phyloP scores from a whole-genome alignment of 2,329 filamentous ascomycete species.

The Colletotrichum simmondsii region DNA sequence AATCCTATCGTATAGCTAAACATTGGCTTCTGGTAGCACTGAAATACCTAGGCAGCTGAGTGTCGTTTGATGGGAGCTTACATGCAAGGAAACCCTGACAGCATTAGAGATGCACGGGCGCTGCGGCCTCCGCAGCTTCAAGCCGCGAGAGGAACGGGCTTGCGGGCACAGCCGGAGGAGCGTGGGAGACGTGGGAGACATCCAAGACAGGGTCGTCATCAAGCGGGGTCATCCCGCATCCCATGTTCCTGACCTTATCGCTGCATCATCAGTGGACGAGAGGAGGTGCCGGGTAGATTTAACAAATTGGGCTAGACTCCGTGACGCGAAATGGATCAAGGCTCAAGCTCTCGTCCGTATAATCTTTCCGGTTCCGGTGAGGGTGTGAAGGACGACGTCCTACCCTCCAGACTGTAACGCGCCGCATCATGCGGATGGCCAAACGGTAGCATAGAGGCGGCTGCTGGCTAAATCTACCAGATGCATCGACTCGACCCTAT shows the following conservation, averaged over 20 bases:
- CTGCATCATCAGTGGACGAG: background rate
- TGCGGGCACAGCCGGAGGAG: conserved; percentile 8
- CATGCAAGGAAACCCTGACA: conserved; percentile 21
- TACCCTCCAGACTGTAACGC: background rate
- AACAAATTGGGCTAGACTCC: conserved; percentile 22
- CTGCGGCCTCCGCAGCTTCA: background rate
- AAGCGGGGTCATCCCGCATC: conserved; percentile 30
- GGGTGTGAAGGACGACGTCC: background rate
- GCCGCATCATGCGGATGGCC: background rate
- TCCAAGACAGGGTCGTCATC: conserved; percentile 26
- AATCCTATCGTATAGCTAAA: background rate
- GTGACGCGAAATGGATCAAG: background rate
- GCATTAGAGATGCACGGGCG: background rate
- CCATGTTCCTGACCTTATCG: conserved; percentile 18
- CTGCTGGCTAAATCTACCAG: background rate
- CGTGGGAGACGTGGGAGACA: background rate
- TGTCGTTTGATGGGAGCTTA: background rate
- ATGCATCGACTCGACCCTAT: background rate
- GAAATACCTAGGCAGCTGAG: background rate
- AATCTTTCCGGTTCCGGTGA: conserved; percentile 21
- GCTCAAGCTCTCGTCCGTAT: conserved; percentile 14
- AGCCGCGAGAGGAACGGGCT: background rate
- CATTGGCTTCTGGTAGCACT: background rate
- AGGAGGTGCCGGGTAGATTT: conserved; percentile 18
- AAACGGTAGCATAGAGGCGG: background rate